Conservation (phyloP, 2,329 filamentous ascomycete genomes). For the Penicillium sp. region DNA sequence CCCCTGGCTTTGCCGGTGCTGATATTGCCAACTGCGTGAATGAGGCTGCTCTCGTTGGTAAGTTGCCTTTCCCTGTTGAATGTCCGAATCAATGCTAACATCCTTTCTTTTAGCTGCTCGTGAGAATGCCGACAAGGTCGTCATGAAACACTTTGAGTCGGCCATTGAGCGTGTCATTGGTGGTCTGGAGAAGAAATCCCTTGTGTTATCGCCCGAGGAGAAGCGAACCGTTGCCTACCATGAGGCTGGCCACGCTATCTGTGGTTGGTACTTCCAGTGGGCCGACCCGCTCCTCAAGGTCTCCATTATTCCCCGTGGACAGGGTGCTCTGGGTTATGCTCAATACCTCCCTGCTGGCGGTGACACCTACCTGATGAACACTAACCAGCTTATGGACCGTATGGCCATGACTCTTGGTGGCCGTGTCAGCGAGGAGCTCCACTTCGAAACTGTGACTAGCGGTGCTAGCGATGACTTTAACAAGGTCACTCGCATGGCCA, state of each 20-base stretch:
- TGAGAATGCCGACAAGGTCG: constrained; percentile 76
- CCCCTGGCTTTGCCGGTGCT: constrained; percentile 94
- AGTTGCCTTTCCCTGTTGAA: constrained; percentile 40
- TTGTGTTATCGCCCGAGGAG: constrained; percentile 90
- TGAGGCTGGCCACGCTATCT: constrained; percentile 97
- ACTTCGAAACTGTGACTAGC: constrained; percentile 95
- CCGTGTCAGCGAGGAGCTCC: constrained; percentile 91
- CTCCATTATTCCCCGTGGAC: constrained; percentile 94
- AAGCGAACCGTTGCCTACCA: constrained; percentile 97
- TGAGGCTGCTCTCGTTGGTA: constrained; percentile 94
- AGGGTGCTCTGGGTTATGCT: constrained; percentile 91
- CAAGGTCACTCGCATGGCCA: constrained; percentile 95
- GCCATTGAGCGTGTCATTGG: constrained; percentile 97
- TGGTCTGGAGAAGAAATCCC: constrained; percentile 94
- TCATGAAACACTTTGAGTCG: constrained; percentile 92
- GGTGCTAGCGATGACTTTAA: constrained; percentile 97
- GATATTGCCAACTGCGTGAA: constrained; percentile 99
- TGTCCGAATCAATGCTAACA: constrained; percentile 44
- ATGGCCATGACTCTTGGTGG: constrained; percentile 99
- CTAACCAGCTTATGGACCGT: constrained; percentile 94
- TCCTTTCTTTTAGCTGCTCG: constrained; percentile 69
- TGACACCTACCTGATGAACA: constrained; percentile 94
- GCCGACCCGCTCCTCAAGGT: constrained; percentile 98
- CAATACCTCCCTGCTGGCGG: constrained; percentile 86
- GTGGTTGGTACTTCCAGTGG: constrained; percentile 95